Base-by-base conservation (phyloP, 257 asterid species). In the Leptodermis oblonga region DNA sequence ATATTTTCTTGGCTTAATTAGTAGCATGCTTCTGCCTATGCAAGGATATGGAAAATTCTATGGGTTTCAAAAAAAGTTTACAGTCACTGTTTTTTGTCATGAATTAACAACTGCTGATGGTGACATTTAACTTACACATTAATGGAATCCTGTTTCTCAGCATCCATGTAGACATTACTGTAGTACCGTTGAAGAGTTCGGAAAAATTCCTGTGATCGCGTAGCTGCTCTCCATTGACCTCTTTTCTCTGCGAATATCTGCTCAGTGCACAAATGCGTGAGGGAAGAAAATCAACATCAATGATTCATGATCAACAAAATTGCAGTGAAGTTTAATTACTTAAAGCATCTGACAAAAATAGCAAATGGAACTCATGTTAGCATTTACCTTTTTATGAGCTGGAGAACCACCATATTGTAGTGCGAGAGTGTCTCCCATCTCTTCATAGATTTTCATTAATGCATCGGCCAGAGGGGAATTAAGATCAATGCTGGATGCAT, bases 171-270 rank as follows among this genome's bases (percentile, higher is more conserved):
- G 25, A 90, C 90, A 78, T 90, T 93, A 77, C 92, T 86, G 70
- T 86, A 90, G 79, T 78, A 87, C 36, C 98, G 98, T 67, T 90
- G 98, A 67, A 90, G 84, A 49, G 87, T 86, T 79, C 95, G 87
- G 56, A 93, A 68, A 43, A 90, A 74, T 82, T 90, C 97, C 75
- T 90, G 96, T 68, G 96, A 88, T 75, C 86, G 96, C 4, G 86
- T 88, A n/a, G 97, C 94, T 37, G 95, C 95, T 84, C 84, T 93
- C 96, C 95, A 90, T 67, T 90, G 98, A 70, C 98, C 98, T 79
- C 98, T 83, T 77, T 79, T 87, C 85, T 88, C 97, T 4, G 97
- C 85, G 73, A 93, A 93, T 54, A 93, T 90, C 98, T 93, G 86
- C 73, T 73, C 11, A 62, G 68, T 46, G 66, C 67, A 75, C 42